Conservation (phyloP, 2,329 filamentous ascomycete species). For the Ophioceras dolichostomum region DNA sequence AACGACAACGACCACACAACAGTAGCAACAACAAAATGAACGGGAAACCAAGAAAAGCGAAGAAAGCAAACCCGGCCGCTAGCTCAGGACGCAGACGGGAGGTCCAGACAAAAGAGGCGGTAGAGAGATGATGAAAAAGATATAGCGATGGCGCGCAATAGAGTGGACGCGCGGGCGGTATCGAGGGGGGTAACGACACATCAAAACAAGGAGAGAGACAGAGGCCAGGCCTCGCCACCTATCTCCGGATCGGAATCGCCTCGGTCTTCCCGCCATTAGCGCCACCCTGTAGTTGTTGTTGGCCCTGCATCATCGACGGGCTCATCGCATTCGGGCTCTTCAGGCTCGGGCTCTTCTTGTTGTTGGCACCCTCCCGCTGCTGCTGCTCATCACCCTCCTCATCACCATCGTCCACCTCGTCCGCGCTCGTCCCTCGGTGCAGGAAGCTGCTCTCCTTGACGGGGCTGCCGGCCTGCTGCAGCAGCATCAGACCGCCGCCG, state of each 20-base stretch:
- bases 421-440: constrained; percentile 66
- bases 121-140: background rate
- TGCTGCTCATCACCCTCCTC: constrained; percentile 8
- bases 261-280: constrained; percentile 17
- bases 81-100: no score
- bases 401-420: constrained; percentile 25
- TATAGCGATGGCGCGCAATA: no score
- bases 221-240: constrained; percentile 9
- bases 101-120: no score
- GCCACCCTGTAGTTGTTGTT: background rate
- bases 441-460: constrained; percentile 86
- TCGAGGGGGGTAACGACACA: no score
- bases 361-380: constrained; percentile 6
- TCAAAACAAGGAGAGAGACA: constrained; percentile 2
- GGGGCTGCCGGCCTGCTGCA: constrained; percentile 53
- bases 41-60: background rate
- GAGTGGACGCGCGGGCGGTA: no score
- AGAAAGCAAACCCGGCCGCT: background rate
- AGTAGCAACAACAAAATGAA: background rate
- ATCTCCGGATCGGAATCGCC: constrained; percentile 55
- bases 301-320: constrained; percentile 2
- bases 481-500: constrained; percentile 25
- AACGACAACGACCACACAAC: no score
- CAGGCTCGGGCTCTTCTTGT: constrained; percentile 16
- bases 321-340: constrained; percentile 1